phyloP scores from a whole-genome alignment of 768 basidiomycete genomes.

The Neoboletus magnificus region DNA sequence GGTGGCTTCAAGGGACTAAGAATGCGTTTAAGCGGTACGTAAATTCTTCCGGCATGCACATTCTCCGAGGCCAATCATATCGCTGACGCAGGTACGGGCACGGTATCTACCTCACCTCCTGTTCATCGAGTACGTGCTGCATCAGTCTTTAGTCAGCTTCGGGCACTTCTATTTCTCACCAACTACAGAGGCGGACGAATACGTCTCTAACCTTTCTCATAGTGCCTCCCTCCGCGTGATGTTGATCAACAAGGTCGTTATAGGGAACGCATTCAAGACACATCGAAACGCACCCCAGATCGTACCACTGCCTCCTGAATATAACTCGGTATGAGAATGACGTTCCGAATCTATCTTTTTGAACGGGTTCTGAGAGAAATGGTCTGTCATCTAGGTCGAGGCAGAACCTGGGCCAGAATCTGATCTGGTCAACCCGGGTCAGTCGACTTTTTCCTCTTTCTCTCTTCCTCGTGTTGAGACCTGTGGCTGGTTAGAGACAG shows the following conservation, averaged over 20 bases:
- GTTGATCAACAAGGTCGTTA: slow-evolving; percentile 9
- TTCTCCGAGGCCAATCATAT: neutral
- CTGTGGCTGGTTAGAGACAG: slow-evolving; percentile 1
- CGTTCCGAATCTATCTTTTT: no score
- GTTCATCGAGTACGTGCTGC: slow-evolving; percentile 12
- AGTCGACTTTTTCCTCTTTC: neutral
- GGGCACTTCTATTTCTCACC: slow-evolving; percentile 1
- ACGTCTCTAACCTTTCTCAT: slow-evolving; percentile 13
- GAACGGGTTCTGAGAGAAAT: neutral
- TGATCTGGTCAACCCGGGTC: slow-evolving; percentile 15
- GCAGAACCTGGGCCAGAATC: slow-evolving; percentile 12
- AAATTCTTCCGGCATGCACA: neutral
- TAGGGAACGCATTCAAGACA: slow-evolving; percentile 9
- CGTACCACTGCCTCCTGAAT: neutral
- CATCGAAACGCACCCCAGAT: slow-evolving; percentile 11
- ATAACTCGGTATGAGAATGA: slow-evolving; percentile 6
- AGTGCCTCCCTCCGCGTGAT: slow-evolving; percentile 8
- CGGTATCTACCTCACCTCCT: slow-evolving; percentile 12
- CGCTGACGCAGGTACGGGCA: slow-evolving; percentile 6
- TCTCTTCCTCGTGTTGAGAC: neutral
- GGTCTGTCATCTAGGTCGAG: slow-evolving; percentile 4
- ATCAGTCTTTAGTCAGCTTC: neutral
- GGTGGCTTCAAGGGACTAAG: slow-evolving; percentile 5
- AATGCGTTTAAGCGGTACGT: slow-evolving; percentile 17
- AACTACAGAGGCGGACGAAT: slow-evolving; percentile 11